These are phyloP conservation scores for Xerocomus nothofagi DNA, from an alignment of 1,284 basidiomycete genomes.

Conservation along the genomic window DNA sequence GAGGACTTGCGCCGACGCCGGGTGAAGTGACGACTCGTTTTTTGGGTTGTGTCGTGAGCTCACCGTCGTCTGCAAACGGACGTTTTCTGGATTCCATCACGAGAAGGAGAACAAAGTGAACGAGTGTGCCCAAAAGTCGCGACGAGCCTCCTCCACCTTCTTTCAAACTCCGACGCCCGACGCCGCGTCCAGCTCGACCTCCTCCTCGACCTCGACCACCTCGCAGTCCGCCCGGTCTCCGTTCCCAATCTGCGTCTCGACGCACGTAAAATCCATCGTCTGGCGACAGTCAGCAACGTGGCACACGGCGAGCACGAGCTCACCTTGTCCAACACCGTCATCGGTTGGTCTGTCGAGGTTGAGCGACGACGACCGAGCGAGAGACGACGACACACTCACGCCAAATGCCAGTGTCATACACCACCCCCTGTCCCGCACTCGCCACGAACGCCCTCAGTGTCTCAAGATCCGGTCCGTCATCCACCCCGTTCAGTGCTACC, in stretches of 20 bases:
- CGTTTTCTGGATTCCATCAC: conserved; percentile 66
- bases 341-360: conserved; percentile 68
- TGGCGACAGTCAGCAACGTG: too few species aligned
- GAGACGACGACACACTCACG: conserved; percentile 54
- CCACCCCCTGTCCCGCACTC: conserved; percentile 76
- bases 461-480: conserved; percentile 74
- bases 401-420: conserved; percentile 83
- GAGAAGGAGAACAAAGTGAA: conserved; percentile 12
- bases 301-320: too few species aligned
- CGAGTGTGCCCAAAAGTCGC: conserved; percentile 1
- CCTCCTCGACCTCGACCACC: conserved; percentile 56
- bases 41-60: conserved; percentile 51
- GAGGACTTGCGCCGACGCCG: conserved; percentile 56
- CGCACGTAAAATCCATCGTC: conserved; percentile 77
- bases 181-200: conserved; percentile 35
- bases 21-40: conserved; percentile 57
- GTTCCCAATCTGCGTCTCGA: conserved; percentile 83
- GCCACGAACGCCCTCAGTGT: conserved; percentile 82
- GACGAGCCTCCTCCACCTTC: conserved; percentile 9
- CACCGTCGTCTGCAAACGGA: conserved; percentile 55
- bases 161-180: conserved; percentile 28
- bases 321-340: conserved; percentile 74
- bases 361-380: background rate
- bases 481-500: conserved; percentile 72
- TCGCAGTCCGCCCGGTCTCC: conserved; percentile 76